Conservation (phyloP, 331 rosid genomes). For the Acacia concinna region DNA sequence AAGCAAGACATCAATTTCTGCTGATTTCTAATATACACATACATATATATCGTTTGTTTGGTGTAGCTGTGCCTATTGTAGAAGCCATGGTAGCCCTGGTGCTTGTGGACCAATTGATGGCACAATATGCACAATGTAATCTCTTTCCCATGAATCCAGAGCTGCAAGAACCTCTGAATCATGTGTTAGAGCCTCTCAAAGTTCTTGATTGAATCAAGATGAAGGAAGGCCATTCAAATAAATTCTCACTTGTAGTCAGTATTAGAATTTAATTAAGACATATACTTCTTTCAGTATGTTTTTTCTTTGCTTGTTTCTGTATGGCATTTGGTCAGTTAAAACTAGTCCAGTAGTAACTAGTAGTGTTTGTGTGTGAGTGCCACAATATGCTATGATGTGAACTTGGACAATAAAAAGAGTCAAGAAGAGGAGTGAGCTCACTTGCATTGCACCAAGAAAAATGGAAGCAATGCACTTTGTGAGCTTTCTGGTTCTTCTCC, state of each 20-base stretch:
- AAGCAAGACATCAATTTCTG: no score
- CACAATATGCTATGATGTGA: no score
- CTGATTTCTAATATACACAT: no score
- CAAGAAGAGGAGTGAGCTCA: no score
- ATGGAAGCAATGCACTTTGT: no score
- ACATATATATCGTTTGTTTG: no score
- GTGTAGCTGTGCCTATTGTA: slow-evolving; percentile 76
- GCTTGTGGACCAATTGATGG: slow-evolving; percentile 88
- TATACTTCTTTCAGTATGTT: slow-evolving; percentile 4
- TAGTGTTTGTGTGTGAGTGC: no score
- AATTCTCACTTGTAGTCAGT: background rate
- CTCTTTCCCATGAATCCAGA: slow-evolving; percentile 66
- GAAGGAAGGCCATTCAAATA: background rate
- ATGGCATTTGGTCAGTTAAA: background rate
- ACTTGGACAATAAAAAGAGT: no score
- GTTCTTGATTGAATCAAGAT: slow-evolving; percentile 38
- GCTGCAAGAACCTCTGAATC: slow-evolving; percentile 58
- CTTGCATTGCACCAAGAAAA: no score
- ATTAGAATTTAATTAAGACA: background rate
- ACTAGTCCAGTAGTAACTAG: background rate
- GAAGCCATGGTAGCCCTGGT: slow-evolving; percentile 92
- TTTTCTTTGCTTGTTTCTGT: background rate
- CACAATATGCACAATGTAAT: slow-evolving; percentile 80
- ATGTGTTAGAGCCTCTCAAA: slow-evolving; percentile 34
- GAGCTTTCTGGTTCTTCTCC: no score